phyloP scores from a whole-genome alignment of 1,139 yeast species.

The Geotrichum carabidarum region DNA sequence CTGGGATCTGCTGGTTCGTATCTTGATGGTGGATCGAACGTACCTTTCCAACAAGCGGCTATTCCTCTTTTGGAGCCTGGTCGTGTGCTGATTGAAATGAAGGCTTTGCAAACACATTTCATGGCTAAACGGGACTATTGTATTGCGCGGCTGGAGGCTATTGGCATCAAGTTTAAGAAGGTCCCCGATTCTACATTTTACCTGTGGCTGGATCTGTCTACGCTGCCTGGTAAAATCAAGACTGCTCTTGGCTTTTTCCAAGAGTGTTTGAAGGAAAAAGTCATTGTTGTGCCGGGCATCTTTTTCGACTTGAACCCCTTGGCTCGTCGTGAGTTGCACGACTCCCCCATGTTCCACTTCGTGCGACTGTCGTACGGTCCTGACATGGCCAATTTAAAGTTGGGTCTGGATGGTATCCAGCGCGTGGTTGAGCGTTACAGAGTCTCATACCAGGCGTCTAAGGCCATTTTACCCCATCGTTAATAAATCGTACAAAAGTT shows the following conservation, averaged over 20 bases:
- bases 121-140: slow-evolving; percentile 59
- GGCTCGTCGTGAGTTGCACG: slow-evolving; percentile 56
- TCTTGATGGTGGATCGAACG: slow-evolving; percentile 64
- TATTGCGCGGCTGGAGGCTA: slow-evolving; percentile 46
- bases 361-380: slow-evolving; percentile 65
- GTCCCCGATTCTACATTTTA: slow-evolving; percentile 62
- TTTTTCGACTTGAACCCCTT: slow-evolving; percentile 63
- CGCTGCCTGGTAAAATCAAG: slow-evolving; percentile 55
- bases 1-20: slow-evolving; percentile 61
- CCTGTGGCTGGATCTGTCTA: slow-evolving; percentile 57
- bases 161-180: slow-evolving; percentile 56
- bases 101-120: slow-evolving; percentile 57
- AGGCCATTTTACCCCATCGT: slow-evolving; percentile 20
- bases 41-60: slow-evolving; percentile 62
- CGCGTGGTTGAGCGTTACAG: slow-evolving; percentile 44
- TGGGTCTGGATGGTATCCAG: slow-evolving; percentile 67
- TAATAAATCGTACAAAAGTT: not conserved
- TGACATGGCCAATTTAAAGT: slow-evolving; percentile 48
- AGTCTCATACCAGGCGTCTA: slow-evolving; percentile 17
- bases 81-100: slow-evolving; percentile 52
- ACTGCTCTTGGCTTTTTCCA: slow-evolving; percentile 65
- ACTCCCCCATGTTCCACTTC: slow-evolving; percentile 60
- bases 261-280: slow-evolving; percentile 60
- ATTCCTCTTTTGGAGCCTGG: slow-evolving; percentile 53
- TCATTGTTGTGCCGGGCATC: slow-evolving; percentile 63